Base-by-base conservation (phyloP, 805 yeast genomes). In the Yamadazyma akitaensis region DNA sequence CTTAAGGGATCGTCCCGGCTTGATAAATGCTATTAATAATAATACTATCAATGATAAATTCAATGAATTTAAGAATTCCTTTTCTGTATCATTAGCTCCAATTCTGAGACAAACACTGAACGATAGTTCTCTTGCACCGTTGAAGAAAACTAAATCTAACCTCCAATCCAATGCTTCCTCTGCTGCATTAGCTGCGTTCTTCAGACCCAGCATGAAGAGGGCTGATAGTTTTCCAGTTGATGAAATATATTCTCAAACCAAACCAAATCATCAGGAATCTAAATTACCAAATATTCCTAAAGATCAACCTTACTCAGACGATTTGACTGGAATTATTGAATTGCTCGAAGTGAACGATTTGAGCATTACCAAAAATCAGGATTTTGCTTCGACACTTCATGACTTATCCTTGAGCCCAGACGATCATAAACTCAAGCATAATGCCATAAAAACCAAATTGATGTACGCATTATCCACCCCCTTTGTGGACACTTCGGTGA, bases 391-490 rank as follows among this genome's bases (percentile, higher is more conserved):
- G 21, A 75, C 77, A n/a, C 62, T 83, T 28, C 85, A 81, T 49
- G 78, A 80, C 50, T 61, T 83, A 28, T 77, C 86, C 1, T 62
- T 82, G 2, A 61, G 79, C 1, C 70, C 76, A 13, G 49, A 47
- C 26, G 47, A 50, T 5, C 56, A 55, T 14, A 57, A 53, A 31
- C 51, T 68, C 16, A 75, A 76, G 50, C 70, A 72, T 21, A 68
- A 70, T 34, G 51, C 64, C 10, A 58, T 80, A 19, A 72, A 73
- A 49, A 69, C 72, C 2, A 76, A 73, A 53, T 61, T 83, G 4
- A 58, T 83, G 12, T 77, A 80, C 59, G 87, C 88, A 0, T 69
- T 84, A 46, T 84, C 90, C 1, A 80, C 85, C 1, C 88, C 88
- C 6, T 81, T 84, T 64, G 68, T 75, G 41, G 81, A 79, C 53